Percentiles rank a stretch among this genome's conserved stretches.
These are phyloP conservation scores for Cinchona pubescens DNA, from an alignment of 257 asterid genomes.

Conservation along the genomic window DNA sequence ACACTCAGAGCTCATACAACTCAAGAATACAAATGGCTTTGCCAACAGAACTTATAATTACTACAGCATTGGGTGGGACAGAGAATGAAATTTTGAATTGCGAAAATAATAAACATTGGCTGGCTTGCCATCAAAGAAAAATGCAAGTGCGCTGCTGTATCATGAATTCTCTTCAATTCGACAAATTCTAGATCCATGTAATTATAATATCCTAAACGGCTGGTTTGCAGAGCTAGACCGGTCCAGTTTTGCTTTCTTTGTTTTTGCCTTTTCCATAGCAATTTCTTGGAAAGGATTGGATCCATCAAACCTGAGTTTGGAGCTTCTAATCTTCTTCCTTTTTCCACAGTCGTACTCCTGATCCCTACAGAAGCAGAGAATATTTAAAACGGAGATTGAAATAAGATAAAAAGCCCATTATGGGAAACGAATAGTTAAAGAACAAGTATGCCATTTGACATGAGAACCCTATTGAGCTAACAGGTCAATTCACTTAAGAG, in stretches of 20 bases:
- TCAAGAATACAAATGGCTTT: not conserved
- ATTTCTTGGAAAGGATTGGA: conserved; percentile 79
- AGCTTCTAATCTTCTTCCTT: conserved; percentile 71
- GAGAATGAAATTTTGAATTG: not conserved
- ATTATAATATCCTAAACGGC: conserved; percentile 58
- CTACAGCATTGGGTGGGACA: not conserved
- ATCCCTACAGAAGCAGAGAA: conserved; percentile 51
- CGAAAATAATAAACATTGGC: not conserved
- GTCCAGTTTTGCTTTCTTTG: conserved; percentile 45
- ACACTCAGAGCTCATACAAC: not conserved
- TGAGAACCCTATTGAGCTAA: not conserved
- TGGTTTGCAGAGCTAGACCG: conserved; percentile 38
- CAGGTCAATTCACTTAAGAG: not conserved
- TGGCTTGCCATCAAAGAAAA: not conserved
- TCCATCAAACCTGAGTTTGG: conserved; percentile 46
- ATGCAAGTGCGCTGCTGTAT: not conserved
- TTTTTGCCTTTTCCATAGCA: conserved; percentile 42
- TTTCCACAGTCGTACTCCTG: conserved; percentile 94
- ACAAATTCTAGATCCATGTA: not conserved
- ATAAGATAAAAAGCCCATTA: not conserved
- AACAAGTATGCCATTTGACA: not conserved
- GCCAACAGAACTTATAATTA: not conserved
- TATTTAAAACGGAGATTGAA: not conserved
- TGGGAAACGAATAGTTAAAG: not conserved
- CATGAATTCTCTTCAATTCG: conserved; percentile 11